Evolutionary conservation across 768 basidiomycete genomes (phyloP).

Genomic region (Dentipellis fragilis): DNA sequence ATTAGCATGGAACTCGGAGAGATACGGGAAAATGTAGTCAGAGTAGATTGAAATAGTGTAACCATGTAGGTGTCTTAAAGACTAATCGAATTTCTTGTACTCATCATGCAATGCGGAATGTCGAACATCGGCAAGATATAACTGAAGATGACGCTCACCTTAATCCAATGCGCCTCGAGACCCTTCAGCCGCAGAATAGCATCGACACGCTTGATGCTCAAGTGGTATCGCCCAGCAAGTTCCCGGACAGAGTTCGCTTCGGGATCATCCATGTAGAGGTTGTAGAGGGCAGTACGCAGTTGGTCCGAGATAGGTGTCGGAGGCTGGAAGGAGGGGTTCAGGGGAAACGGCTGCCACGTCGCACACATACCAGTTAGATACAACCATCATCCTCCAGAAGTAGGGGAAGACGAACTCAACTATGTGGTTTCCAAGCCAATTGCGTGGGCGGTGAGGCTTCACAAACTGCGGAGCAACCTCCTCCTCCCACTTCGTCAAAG

Average conservation of each 20-base stretch:
- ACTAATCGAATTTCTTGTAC: conserved; percentile 74
- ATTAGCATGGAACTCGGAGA: too few species aligned
- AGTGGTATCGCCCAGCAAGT: conserved; percentile 50
- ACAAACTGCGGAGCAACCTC: conserved; percentile 9
- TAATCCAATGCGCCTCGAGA: conserved; percentile 57
- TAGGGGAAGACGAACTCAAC: conserved; percentile 32
- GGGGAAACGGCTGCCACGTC: conserved; percentile 62
- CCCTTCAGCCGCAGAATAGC: conserved; percentile 79
- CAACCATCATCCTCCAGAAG: not conserved
- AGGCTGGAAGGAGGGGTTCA: conserved; percentile 78
- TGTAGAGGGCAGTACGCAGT: conserved; percentile 47
- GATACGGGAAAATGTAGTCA: conserved; percentile 14
- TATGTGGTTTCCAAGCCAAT: conserved; percentile 53
- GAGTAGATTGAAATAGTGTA: conserved; percentile 37
- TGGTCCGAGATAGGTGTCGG: conserved; percentile 64
- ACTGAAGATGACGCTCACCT: conserved; percentile 38
- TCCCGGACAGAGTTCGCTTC: conserved; percentile 42
- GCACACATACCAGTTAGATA: not conserved
- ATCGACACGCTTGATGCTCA: conserved; percentile 72
- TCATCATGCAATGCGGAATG: conserved; percentile 37
- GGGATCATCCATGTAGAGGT: conserved; percentile 50
- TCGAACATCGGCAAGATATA: conserved; percentile 12
- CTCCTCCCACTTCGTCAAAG: conserved; percentile 3
- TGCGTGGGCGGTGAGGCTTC: conserved; percentile 26
- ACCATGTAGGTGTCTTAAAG: conserved; percentile 80